These are phyloP conservation scores for Abelmoschus esculentus DNA, from an alignment of 345 rosid genomes.

Conservation along the genomic window DNA sequence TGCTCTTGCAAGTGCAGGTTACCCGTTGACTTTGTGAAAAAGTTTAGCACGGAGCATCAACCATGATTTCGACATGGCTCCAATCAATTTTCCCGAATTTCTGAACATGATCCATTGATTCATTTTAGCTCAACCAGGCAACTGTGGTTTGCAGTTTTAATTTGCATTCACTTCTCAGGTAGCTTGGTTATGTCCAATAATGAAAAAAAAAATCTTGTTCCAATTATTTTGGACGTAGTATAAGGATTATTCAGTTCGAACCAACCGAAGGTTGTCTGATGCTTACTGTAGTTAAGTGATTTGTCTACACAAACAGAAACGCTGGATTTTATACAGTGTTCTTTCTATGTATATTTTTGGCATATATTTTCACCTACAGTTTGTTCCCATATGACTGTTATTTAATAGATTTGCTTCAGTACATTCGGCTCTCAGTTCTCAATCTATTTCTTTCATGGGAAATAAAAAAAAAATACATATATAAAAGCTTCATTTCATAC, in stretches of 20 bases:
- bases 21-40: not conserved
- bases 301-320: not conserved
- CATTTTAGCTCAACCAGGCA: slow-evolving; percentile 33
- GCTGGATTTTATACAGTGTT: not conserved
- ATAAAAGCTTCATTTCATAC: not conserved
- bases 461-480: not conserved
- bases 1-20: slow-evolving; percentile 20
- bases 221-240: not conserved
- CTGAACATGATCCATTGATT: slow-evolving; percentile 17
- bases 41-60: not conserved
- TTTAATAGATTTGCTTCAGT: not conserved
- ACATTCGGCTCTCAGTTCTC: not conserved
- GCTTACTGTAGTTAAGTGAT: not conserved
- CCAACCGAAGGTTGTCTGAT: slow-evolving; percentile 15
- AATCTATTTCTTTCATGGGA: not conserved
- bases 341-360: not conserved
- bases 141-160: slow-evolving; percentile 30
- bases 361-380: not conserved
- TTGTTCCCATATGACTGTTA: not conserved
- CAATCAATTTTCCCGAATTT: not conserved
- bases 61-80: slow-evolving; percentile 2
- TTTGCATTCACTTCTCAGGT: slow-evolving; percentile 26
- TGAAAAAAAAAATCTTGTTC: slow-evolving; percentile 6
- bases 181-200: slow-evolving; percentile 30
- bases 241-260: slow-evolving; percentile 11